Percentiles rank a stretch among this genome's conserved stretches.
Conservation (phyloP, 2,329 filamentous ascomycete genomes). For the Botryotinia globosa region DNA sequence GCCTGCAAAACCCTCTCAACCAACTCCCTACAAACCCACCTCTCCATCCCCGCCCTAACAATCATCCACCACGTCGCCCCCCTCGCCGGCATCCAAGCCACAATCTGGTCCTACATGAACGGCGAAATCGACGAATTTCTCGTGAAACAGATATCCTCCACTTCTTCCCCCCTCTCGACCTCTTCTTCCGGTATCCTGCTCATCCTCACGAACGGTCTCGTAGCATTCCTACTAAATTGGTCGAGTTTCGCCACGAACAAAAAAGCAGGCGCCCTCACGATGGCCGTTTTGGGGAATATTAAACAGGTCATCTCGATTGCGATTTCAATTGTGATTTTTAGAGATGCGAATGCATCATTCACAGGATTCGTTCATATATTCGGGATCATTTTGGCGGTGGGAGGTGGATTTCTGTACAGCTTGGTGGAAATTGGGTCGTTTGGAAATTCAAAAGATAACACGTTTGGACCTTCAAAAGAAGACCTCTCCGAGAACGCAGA, state of each 20-base stretch:
- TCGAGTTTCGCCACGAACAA: constrained; percentile 58
- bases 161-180: constrained; percentile 32
- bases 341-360: neutral
- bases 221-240: constrained; percentile 56
- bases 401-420: neutral
- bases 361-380: neutral
- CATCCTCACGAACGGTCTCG: constrained; percentile 50
- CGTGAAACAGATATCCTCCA: constrained; percentile 23
- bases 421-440: neutral
- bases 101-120: constrained; percentile 50
- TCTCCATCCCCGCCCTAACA: neutral
- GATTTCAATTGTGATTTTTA: constrained; percentile 49
- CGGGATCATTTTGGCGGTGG: neutral
- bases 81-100: constrained; percentile 54
- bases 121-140: constrained; percentile 50
- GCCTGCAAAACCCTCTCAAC: constrained; percentile 7
- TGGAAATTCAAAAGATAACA: neutral
- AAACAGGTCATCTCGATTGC: constrained; percentile 57
- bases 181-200: constrained; percentile 26
- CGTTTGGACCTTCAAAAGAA: neutral
- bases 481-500: neutral
- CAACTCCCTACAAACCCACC: neutral
- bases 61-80: constrained; percentile 55
- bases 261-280: constrained; percentile 55
- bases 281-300: constrained; percentile 58